A percentile compares a stretch with the other conserved stretches of the same genome.
Evolutionary conservation across 2,329 filamentous ascomycete genomes (phyloP).

Genomic region (Hymenoscyphus infarciens): DNA sequence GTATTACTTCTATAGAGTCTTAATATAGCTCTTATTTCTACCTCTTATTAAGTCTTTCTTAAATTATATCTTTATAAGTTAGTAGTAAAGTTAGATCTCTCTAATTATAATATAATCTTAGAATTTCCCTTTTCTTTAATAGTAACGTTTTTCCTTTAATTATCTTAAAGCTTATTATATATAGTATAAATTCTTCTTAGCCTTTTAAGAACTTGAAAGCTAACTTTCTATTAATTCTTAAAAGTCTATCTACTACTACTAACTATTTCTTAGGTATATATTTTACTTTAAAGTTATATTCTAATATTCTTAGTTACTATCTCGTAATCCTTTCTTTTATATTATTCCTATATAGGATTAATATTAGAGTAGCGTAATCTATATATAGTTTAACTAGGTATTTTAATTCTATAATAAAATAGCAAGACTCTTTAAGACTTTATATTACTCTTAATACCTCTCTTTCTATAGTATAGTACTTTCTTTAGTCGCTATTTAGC

Average conservation of each 20-base stretch:
- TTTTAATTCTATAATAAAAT: neutral
- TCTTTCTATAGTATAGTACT: too few relatives aligned
- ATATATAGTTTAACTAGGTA: neutral
- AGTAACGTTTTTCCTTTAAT: neutral
- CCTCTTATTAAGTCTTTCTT: too few relatives aligned
- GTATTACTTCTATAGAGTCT: too few relatives aligned
- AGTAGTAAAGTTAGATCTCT: too few relatives aligned
- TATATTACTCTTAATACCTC: neutral
- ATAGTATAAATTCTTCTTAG: neutral
- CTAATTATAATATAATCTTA: too few relatives aligned
- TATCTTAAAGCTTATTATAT: neutral
- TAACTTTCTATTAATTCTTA: neutral
- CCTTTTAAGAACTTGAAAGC: neutral
- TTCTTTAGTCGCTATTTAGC: neutral
- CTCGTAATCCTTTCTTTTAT: neutral
- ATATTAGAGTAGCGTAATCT: neutral
- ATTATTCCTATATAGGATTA: neutral
- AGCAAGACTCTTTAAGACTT: neutral
- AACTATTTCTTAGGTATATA: too few relatives aligned
- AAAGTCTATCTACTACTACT: too few relatives aligned
- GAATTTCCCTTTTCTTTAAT: neutral
- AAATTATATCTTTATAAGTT: too few relatives aligned
- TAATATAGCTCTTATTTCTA: too few relatives aligned
- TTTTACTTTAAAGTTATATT: too few relatives aligned
- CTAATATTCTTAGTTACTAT: neutral